phyloP scores from a whole-genome alignment of 192 early-diverging fungal species.

The Funneliformis geosporum region DNA sequence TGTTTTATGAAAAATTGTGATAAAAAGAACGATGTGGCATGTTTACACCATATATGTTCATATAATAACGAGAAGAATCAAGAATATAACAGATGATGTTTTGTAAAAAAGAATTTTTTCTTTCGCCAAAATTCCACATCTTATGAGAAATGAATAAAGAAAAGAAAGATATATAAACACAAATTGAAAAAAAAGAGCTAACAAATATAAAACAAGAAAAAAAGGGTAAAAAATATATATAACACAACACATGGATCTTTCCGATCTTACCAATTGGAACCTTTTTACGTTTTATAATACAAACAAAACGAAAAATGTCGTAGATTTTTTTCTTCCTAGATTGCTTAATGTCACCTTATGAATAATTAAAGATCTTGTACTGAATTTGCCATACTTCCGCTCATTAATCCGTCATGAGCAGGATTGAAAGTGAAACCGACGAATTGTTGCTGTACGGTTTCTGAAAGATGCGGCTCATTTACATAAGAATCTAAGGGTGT shows the following conservation, averaged over 20 bases:
- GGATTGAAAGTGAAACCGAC: slow-evolving; percentile 90
- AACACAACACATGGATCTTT: background rate
- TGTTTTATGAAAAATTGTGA: background rate
- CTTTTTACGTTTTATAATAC: background rate
- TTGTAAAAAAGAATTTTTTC: too few species aligned
- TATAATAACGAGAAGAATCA: background rate
- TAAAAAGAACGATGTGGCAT: background rate
- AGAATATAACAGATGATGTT: background rate
- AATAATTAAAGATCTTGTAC: slow-evolving; percentile 1
- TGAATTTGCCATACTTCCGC: slow-evolving; percentile 45
- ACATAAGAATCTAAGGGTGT: slow-evolving; percentile 86
- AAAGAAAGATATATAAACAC: background rate
- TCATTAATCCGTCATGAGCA: slow-evolving; percentile 71
- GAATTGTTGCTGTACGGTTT: slow-evolving; percentile 93
- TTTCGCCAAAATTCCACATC: background rate
- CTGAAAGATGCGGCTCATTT: slow-evolving; percentile 78
- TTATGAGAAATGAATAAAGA: background rate
- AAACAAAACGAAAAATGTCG: background rate
- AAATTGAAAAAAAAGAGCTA: background rate
- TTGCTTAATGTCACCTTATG: background rate
- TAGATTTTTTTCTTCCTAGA: background rate
- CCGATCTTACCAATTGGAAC: background rate
- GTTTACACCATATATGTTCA: background rate
- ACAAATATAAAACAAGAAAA: slow-evolving; percentile 6
- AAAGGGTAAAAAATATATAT: background rate